Conservation (phyloP, 352 stramenopile genomes). For the Globisporangium spiculum region DNA sequence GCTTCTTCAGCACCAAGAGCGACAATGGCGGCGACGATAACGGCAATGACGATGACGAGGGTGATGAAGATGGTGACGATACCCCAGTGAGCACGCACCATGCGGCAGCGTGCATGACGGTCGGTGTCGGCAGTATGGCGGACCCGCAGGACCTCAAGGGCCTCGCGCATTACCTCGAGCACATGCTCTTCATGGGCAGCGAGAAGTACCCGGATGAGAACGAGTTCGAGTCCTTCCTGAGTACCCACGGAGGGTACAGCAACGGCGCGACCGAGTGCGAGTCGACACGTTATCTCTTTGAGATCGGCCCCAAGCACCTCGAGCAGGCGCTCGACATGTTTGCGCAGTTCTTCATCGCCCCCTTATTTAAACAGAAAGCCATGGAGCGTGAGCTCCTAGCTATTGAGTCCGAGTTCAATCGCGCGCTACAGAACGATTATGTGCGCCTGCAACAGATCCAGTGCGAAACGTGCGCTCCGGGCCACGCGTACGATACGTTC, state of each 20-base stretch:
- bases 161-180: slow-evolving; percentile 86
- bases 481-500: slow-evolving; percentile 72
- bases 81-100: slow-evolving; percentile 21
- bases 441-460: slow-evolving; percentile 72
- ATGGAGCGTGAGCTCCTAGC: slow-evolving; percentile 74
- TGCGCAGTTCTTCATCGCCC: slow-evolving; percentile 90
- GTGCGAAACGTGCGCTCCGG: slow-evolving; percentile 43
- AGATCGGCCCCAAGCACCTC: slow-evolving; percentile 58
- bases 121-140: slow-evolving; percentile 52
- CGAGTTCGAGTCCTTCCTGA: slow-evolving; percentile 87
- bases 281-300: slow-evolving; percentile 89
- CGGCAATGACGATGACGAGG: slow-evolving; percentile 16
- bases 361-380: slow-evolving; percentile 70
- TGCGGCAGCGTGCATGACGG: slow-evolving; percentile 52
- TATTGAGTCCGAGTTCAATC: slow-evolving; percentile 86
- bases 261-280: slow-evolving; percentile 92
- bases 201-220: slow-evolving; percentile 91
- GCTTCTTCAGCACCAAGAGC: slow-evolving; percentile 17
- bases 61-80: slow-evolving; percentile 14
- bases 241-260: slow-evolving; percentile 79
- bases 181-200: slow-evolving; percentile 94
- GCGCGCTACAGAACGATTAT: slow-evolving; percentile 57
- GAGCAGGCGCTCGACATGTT: slow-evolving; percentile 84
- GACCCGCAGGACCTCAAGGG: slow-evolving; percentile 60
- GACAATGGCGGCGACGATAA: slow-evolving; percentile 18